Percentiles rank a stretch among this genome's conserved stretches.
These are phyloP conservation scores for Aegilops umbellulata DNA, from an alignment of 176 grass and related monocot species.

Conservation along the genomic window DNA sequence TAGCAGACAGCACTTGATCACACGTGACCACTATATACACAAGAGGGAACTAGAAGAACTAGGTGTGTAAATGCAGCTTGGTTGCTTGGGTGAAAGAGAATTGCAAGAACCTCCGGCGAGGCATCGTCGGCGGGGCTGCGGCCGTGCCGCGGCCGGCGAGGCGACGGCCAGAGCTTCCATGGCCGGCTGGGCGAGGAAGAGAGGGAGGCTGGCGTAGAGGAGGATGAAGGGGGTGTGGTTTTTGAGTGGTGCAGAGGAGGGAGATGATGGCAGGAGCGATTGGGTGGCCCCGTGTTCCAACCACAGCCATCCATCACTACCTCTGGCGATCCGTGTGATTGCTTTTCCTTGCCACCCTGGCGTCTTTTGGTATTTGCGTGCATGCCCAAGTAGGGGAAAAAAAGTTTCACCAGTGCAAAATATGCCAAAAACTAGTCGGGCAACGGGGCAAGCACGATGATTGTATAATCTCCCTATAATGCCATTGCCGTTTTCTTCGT, in stretches of 20 bases:
- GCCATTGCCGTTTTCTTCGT: too few relatives aligned
- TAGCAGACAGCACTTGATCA: neutral
- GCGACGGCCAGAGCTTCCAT: slow-evolving; percentile 54
- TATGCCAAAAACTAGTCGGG: too few relatives aligned
- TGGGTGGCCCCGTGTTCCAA: slow-evolving; percentile 49
- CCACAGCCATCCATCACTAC: slow-evolving; percentile 42
- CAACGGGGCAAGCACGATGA: too few relatives aligned
- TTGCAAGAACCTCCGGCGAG: slow-evolving; percentile 38
- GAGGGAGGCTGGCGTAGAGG: neutral
- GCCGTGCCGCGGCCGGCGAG: slow-evolving; percentile 29
- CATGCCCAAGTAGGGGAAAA: neutral
- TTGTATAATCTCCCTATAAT: too few relatives aligned
- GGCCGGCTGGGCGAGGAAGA: neutral
- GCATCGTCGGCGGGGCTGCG: slow-evolving; percentile 31
- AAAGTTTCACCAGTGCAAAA: too few relatives aligned
- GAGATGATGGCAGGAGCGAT: slow-evolving; percentile 23
- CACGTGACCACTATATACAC: neutral
- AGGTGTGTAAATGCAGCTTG: slow-evolving; percentile 20
- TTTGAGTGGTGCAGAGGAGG: slow-evolving; percentile 46
- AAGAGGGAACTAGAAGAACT: neutral
- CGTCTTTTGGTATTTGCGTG: slow-evolving; percentile 9
- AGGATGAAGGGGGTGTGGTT: neutral
- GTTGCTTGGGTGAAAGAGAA: neutral
- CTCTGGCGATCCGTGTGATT: neutral
- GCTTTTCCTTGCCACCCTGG: neutral